phyloP scores from a whole-genome alignment of 345 rosid genomes.

The Eutrema japonicum region DNA sequence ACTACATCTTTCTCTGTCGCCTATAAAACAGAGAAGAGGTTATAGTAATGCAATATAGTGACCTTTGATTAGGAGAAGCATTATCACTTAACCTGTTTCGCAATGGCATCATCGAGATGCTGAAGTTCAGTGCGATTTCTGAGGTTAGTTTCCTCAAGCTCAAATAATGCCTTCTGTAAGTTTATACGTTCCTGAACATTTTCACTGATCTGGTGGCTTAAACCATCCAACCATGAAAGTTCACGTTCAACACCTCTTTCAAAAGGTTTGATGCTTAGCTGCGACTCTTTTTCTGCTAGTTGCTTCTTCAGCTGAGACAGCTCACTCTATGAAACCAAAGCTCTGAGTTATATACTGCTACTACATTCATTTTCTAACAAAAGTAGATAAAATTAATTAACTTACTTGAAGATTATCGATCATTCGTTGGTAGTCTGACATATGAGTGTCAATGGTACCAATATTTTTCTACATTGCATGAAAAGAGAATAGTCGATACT shows the following conservation, averaged over 20 bases:
- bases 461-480: constrained; percentile 70
- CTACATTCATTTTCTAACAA: neutral
- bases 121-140: constrained; percentile 77
- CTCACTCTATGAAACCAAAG: constrained; percentile 61
- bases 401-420: constrained; percentile 92
- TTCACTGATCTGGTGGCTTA: constrained; percentile 94
- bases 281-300: constrained; percentile 84
- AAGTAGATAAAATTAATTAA: neutral
- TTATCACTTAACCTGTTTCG: constrained; percentile 64
- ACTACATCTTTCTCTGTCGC: constrained; percentile 66
- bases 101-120: constrained; percentile 85
- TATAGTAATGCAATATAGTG: constrained; percentile 11
- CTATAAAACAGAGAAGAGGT: constrained; percentile 45
- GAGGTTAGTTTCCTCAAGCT: constrained; percentile 89
- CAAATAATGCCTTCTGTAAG: constrained; percentile 88
- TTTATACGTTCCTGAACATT: constrained; percentile 94
- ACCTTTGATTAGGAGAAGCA: neutral
- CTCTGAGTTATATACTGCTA: constrained; percentile 25
- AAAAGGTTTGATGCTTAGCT: constrained; percentile 67
- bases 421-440: constrained; percentile 96
- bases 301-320: constrained; percentile 81
- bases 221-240: constrained; percentile 80
- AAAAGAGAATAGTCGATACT: constrained; percentile 32
- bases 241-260: constrained; percentile 83
- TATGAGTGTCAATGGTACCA: constrained; percentile 84